Evolutionary conservation across 129 eudicot species (phyloP).

Genomic region (Centrapalus pauciflorus): DNA sequence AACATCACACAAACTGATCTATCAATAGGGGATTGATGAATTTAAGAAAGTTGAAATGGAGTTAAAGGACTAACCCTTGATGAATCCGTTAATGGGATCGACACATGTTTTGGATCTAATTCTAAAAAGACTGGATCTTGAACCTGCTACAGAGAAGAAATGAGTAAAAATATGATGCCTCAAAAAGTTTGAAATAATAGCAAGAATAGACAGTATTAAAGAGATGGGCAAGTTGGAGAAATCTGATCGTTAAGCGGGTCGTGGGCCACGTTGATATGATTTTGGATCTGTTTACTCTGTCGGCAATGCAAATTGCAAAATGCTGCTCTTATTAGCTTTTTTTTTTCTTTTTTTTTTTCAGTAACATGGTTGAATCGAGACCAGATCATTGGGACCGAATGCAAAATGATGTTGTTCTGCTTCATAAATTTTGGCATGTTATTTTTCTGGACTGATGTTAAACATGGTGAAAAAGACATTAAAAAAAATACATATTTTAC

Average conservation of each 20-base stretch:
- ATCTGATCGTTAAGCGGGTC: slow-evolving; percentile 1
- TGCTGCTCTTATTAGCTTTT: background rate
- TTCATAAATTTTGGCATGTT: background rate
- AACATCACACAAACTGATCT: background rate
- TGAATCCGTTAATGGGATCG: slow-evolving; percentile 17
- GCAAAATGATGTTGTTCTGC: background rate
- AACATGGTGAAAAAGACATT: too few relatives aligned
- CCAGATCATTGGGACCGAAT: background rate
- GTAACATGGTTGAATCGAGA: background rate
- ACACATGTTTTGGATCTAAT: slow-evolving; percentile 8
- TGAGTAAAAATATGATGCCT: slow-evolving; percentile 4
- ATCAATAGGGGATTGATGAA: background rate
- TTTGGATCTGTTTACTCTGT: slow-evolving; percentile 17
- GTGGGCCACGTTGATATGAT: slow-evolving; percentile 20
- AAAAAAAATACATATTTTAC: too few relatives aligned
- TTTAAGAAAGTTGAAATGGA: slow-evolving; percentile 1
- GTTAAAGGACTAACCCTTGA: slow-evolving; percentile 23
- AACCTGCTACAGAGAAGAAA: slow-evolving; percentile 20
- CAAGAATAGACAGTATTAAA: background rate
- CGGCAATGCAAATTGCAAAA: too few relatives aligned
- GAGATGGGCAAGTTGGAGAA: slow-evolving; percentile 13
- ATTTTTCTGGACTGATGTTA: too few relatives aligned
- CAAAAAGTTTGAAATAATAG: background rate
- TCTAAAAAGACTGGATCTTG: slow-evolving; percentile 23
- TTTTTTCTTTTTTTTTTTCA: background rate